Evolutionary conservation across 768 basidiomycete species (phyloP), one percentile per base, ranked within the genome.

Genomic region (Rhizopogon rudus): DNA sequence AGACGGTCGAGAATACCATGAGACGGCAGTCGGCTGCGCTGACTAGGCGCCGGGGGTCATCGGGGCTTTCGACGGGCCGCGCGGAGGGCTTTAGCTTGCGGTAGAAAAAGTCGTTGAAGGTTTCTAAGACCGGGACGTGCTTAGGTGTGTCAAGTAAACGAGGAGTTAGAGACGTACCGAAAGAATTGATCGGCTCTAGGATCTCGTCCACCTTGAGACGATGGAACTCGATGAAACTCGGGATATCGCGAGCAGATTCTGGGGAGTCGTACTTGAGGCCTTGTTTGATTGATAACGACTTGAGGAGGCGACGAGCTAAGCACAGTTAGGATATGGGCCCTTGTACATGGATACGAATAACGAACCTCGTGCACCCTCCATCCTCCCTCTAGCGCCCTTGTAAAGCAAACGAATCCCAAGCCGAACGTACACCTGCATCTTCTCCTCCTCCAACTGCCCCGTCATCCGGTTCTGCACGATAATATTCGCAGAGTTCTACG

Each of bases 11-110:
- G 69, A 98, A 99, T 1, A 87, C 83, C 87, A 98, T 94, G 57
- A 97, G 79, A n/a, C 96, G 87, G 66, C 91, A 98, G 74, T 99
- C 96, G 1, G 95, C 97, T n/a, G 83, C 85, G 55, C 87, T 88
- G 54, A 98, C 91, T 12, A 96, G 76, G 7, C 87, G 83, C 46
- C 76, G 80, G 0, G 91, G 86, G 66, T 99, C 83, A 1, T 87
- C 80, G 0, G 85, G 88, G 8, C 72, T 68, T 39, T 89, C 85
- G 31, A 88, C 71, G 0, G 91, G 93, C 2, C 96, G 82, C 0
- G 91, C 92, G 9, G 76, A 79, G 0, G 86, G 78, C 66, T 92
- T 97, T 29, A 98, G 83, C 76, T 95, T 94, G 31, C 86, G 77
- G 63, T 90, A 91, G 72, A 95, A 95, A 76, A 96, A 95, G 60